These are phyloP conservation scores for Corchorus capsularis DNA, from an alignment of 345 rosid genomes.

Conservation along the genomic window DNA sequence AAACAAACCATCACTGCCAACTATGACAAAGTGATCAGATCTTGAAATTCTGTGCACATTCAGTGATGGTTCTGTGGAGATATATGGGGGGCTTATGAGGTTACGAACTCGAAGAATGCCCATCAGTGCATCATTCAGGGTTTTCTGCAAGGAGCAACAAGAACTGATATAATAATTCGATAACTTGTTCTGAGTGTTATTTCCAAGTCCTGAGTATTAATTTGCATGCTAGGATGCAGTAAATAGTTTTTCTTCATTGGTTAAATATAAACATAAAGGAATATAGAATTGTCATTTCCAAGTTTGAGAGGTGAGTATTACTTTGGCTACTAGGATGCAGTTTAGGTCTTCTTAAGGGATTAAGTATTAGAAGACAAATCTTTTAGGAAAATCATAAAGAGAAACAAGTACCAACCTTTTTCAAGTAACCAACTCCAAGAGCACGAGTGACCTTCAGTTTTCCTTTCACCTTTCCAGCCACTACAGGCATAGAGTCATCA, in stretches of 20 bases:
- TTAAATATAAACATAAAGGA: neutral
- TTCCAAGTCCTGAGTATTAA: conserved; percentile 6
- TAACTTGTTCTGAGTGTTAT: neutral
- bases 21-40: conserved; percentile 84
- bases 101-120: conserved; percentile 88
- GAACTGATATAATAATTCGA: neutral
- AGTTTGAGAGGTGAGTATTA: neutral
- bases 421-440: conserved; percentile 91
- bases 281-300: neutral
- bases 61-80: conserved; percentile 80
- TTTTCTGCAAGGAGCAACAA: conserved; percentile 50
- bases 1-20: conserved; percentile 90
- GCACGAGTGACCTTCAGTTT: conserved; percentile 96
- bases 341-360: neutral
- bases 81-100: conserved; percentile 88
- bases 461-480: conserved; percentile 86
- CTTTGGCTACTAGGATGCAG: neutral
- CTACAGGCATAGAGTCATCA: conserved; percentile 69
- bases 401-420: conserved; percentile 52
- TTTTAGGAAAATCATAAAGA: neutral
- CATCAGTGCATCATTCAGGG: conserved; percentile 87
- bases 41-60: conserved; percentile 68
- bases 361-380: neutral
- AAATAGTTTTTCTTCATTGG: neutral
- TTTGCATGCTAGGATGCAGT: neutral